Base-by-base conservation (phyloP, 106 monocot species). In the Cymbidium sinense region DNA sequence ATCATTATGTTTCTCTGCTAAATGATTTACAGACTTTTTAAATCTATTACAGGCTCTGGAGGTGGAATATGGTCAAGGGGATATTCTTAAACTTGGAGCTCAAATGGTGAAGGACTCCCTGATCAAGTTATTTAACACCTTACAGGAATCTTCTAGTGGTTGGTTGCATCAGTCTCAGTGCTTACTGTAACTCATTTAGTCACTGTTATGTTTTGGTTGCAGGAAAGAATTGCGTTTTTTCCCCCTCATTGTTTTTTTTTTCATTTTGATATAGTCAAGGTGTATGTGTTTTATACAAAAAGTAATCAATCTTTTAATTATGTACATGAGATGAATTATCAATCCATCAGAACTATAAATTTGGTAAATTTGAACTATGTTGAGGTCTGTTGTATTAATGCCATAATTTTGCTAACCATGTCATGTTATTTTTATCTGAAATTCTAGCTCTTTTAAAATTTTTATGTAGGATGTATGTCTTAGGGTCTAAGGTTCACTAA, bases 81-180 rank as follows among this genome's bases (percentile, higher is more conserved):
- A 88, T 43, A 89, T 78, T 81, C 55, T 80, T 79, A 61, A 82
- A n/a, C 82, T 82, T 67, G 89, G 85, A 74, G 51, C 74, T 37
- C 90, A 94, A 79, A 50, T 98, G 50, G 77, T 98, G 72, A 76
- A 88, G 77, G 82, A 70, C 73, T 81, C 83, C 70, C 33, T 98
- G 41, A 52, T 74, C 37, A 98, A 81, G 79, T 80, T 85, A 50
- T 90, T 90, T 80, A 84, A 85, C 76, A 69, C 82, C 43, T 74
- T 98, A 71, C 87, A 89, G 50, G 77, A 47, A 34, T 78, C 86
- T 51, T 87, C 87, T 70, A 37, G 77, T 84, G 92, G 94, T 98
- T 15, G 70, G 83, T 78, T 1, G 34, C 39, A 18, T n/a, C 43
- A 27, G 13, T 34, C 27, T 21, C 52, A 36, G 2, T 81, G 37